Conservation (phyloP, 805 yeast species). For the Barnettozyma sp. region DNA sequence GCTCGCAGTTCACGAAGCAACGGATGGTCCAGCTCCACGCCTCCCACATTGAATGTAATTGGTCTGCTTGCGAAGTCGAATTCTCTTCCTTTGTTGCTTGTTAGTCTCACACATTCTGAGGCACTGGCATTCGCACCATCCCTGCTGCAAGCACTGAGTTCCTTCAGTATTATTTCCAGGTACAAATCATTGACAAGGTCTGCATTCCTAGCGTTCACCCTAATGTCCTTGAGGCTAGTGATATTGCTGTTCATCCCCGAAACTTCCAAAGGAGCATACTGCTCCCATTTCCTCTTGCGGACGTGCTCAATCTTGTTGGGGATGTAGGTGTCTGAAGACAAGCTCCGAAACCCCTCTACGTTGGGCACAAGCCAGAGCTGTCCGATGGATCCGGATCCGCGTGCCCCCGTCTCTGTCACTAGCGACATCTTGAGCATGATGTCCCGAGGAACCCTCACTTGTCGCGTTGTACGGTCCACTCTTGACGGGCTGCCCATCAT, state of each 20-base stretch:
- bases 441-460: conserved; percentile 14
- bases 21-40: background rate
- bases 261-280: conserved; percentile 15
- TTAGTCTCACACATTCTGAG: no score
- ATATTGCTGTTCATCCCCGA: conserved; percentile 9
- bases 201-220: conserved; percentile 12
- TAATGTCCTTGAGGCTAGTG: conserved; percentile 9
- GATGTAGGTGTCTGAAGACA: conserved; percentile 13
- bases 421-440: conserved; percentile 9
- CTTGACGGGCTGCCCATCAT: conserved; percentile 38
- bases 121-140: no score
- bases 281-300: conserved; percentile 7
- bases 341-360: conserved; percentile 4
- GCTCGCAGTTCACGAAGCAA: background rate
- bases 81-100: background rate
- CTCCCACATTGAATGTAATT: background rate
- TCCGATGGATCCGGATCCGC: background rate
- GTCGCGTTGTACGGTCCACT: conserved; percentile 31
- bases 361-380: conserved; percentile 13
- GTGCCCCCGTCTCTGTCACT: conserved; percentile 3
- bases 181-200: conserved; percentile 12
- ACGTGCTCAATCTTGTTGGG: conserved; percentile 8
- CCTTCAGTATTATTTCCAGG: conserved; percentile 6
- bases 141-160: no score
- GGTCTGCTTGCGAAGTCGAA: background rate